Base-by-base conservation (phyloP, 73 alveolate species). In the Blepharisma stoltei region DNA sequence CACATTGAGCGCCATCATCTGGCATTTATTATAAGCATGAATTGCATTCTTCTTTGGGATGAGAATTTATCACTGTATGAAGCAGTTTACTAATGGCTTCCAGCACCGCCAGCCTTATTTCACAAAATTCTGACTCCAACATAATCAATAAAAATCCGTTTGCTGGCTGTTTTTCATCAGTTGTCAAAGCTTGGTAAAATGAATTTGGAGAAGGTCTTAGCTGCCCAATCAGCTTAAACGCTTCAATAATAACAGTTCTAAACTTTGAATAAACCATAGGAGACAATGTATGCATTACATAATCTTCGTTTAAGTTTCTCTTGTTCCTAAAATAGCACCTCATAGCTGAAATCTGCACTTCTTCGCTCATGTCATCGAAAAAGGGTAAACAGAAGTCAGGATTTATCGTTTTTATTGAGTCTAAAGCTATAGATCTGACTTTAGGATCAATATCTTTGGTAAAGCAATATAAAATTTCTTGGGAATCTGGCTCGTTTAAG, bases 301-400 rank as follows among this genome's bases (percentile, higher is more conserved):
- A 4, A 25, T 60, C 73, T 60, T 60, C 46, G 46, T 60, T 38
- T 8, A 60, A 38, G 5, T 25, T 14, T 25, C 46, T 18, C 2
- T 14, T 9, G 46, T 60, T 60, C 45, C 23, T 60, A 60, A 60
- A n/a, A 25, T 14, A 60, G 14, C 14, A 25, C 2, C 73, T 14
- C 73, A 60, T 60, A 18, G 73, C 73, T 1, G 37, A n/a, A 25
- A 60, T 60, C 23, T 60, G 73, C 11, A 60, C 73, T 14, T 60
- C 73, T 8, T 9, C 38, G 5, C 23, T 60, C 48, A 18, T 14
- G 5, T 60, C 73, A 18, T n/a, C 14, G 46, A 60, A 60, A 60
- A 14, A 60, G 38, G 14, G 14, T 14, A 1, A 2, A 5, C 14
- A 14, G 11, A 9, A 9, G 11, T 60, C 18, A 60, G n/a, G 38